phyloP scores from a whole-genome alignment of 441 rosid species.

The Syzygium malaccense region DNA sequence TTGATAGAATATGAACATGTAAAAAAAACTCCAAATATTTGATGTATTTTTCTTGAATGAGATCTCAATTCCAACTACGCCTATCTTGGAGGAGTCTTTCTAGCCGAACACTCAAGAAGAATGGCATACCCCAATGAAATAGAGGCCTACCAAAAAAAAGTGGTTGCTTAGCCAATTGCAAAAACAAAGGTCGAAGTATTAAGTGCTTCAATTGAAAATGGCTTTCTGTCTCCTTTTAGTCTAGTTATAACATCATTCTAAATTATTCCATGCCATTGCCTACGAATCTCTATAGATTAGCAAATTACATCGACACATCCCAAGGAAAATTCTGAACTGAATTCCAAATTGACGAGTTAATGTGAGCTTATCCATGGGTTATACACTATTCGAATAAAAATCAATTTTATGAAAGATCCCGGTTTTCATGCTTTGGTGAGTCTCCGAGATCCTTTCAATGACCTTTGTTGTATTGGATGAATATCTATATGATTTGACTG shows the following conservation, averaged over 20 bases:
- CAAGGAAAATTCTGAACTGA: not conserved
- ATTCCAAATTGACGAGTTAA: not conserved
- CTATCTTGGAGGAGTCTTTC: not conserved
- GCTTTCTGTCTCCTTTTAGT: not conserved
- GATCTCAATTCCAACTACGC: no score
- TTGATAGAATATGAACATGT: not conserved
- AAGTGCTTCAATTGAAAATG: not conserved
- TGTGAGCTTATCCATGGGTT: not conserved
- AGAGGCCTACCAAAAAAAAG: not conserved
- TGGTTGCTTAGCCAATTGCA: not conserved
- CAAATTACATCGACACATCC: rapidly evolving
- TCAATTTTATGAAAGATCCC: not conserved
- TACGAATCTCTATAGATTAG: not conserved
- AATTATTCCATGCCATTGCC: not conserved
- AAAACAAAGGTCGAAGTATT: not conserved
- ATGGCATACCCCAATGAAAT: not conserved
- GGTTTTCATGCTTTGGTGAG: not conserved
- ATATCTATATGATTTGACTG: not conserved
- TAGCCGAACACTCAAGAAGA: not conserved
- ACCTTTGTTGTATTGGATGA: not conserved
- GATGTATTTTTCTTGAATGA: not conserved
- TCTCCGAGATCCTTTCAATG: rapidly evolving
- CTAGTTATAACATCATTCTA: not conserved
- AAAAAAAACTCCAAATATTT: not conserved
- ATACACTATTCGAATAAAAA: not conserved